phyloP scores from a whole-genome alignment of 441 rosid genomes.

The Gossypium schwendimanii region DNA sequence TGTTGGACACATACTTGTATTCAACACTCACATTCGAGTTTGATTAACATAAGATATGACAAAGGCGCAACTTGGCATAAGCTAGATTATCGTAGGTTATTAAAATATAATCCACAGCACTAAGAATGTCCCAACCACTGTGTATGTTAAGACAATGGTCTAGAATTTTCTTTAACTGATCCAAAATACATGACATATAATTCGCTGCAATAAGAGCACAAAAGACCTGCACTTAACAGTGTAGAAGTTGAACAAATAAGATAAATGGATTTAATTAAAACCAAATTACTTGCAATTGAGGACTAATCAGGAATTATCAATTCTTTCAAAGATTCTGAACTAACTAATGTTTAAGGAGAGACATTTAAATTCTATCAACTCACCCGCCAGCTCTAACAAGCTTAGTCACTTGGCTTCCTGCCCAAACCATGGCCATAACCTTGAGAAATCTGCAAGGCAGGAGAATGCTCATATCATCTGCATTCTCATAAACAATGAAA shows the following conservation, averaged over 20 bases:
- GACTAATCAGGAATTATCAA: neutral
- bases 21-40: neutral
- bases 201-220: neutral
- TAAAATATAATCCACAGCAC: neutral
- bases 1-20: neutral
- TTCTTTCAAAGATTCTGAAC: neutral
- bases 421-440: slow-evolving; percentile 97
- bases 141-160: neutral
- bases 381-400: slow-evolving; percentile 83
- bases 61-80: neutral
- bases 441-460: slow-evolving; percentile 63
- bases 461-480: neutral
- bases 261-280: neutral
- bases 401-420: slow-evolving; percentile 94
- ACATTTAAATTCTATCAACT: slow-evolving; percentile 24
- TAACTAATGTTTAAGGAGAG: neutral
- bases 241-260: neutral
- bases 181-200: neutral
- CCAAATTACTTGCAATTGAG: neutral
- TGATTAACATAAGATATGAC: neutral
- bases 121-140: neutral
- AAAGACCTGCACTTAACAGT: neutral
- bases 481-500: slow-evolving; percentile 5
- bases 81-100: neutral
- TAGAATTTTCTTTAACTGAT: neutral